These are phyloP conservation scores for Wallemia hederae DNA, from an alignment of 1,284 basidiomycete genomes.

Conservation along the genomic window DNA sequence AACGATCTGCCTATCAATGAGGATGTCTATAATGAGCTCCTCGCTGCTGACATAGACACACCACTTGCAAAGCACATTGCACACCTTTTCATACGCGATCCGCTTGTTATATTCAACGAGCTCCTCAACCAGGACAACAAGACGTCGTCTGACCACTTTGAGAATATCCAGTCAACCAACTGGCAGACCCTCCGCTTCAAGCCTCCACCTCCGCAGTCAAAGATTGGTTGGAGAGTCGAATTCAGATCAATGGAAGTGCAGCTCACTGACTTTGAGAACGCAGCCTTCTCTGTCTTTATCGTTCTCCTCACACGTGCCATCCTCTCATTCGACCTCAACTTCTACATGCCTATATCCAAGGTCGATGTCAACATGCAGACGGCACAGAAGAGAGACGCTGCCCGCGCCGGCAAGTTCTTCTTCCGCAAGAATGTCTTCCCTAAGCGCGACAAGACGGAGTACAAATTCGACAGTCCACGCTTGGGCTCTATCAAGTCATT, in stretches of 20 bases:
- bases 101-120: slow-evolving; percentile 81
- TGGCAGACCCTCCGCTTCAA: slow-evolving; percentile 99
- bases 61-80: slow-evolving; percentile 69
- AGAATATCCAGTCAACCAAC: slow-evolving; percentile 98
- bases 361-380: slow-evolving; percentile 90
- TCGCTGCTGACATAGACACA: slow-evolving; percentile 53
- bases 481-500: background rate
- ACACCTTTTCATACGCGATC: slow-evolving; percentile 92
- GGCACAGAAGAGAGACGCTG: slow-evolving; percentile 60
- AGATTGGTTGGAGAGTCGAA: slow-evolving; percentile 94
- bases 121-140: slow-evolving; percentile 73
- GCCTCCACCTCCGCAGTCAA: slow-evolving; percentile 66
- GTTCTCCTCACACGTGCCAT: slow-evolving; percentile 83
- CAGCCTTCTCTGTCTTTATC: slow-evolving; percentile 78
- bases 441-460: slow-evolving; percentile 19
- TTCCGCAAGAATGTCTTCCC: slow-evolving; percentile 70
- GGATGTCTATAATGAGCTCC: slow-evolving; percentile 36
- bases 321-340: slow-evolving; percentile 64
- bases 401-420: slow-evolving; percentile 42
- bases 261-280: slow-evolving; percentile 96
- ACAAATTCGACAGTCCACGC: background rate
- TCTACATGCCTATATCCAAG: slow-evolving; percentile 91
- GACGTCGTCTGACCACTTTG: slow-evolving; percentile 76
- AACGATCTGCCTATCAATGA: slow-evolving; percentile 51
- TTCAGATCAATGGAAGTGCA: slow-evolving; percentile 98